Conservation (phyloP, 768 basidiomycete species). For the Pleurotus tuber-regium region DNA sequence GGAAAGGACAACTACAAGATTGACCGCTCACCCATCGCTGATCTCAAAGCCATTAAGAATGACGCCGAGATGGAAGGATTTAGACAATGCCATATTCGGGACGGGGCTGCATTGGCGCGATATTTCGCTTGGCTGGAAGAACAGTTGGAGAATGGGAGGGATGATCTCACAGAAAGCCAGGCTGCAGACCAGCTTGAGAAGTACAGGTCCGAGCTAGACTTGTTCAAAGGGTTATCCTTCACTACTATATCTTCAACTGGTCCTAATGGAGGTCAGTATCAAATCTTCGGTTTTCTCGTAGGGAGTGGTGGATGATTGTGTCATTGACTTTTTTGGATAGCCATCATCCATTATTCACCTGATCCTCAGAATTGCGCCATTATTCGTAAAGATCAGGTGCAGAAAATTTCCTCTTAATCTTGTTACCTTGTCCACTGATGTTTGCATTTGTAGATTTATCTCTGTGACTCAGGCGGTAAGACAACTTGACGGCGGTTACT, state of each 20-base stretch:
- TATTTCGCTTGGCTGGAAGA: slow-evolving; percentile 98
- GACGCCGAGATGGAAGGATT: slow-evolving; percentile 84
- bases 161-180: slow-evolving; percentile 68
- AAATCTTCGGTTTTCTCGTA: not conserved
- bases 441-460: slow-evolving; percentile 15
- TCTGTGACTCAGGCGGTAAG: slow-evolving; percentile 68
- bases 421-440: too few relatives aligned
- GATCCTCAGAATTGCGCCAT: slow-evolving; percentile 69
- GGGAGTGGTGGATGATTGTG: not conserved
- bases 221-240: slow-evolving; percentile 90
- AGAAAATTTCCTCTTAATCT: too few relatives aligned
- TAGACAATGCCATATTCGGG: slow-evolving; percentile 82
- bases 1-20: slow-evolving; percentile 64
- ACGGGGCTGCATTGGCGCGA: slow-evolving; percentile 81
- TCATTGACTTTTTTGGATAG: slow-evolving; percentile 30
- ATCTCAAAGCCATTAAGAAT: slow-evolving; percentile 82
- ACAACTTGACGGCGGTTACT: too few relatives aligned
- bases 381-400: slow-evolving; percentile 60
- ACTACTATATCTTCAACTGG: slow-evolving; percentile 91
- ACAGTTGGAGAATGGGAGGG: slow-evolving; percentile 57
- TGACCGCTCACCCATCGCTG: slow-evolving; percentile 70
- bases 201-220: slow-evolving; percentile 76
- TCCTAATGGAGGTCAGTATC: slow-evolving; percentile 76
- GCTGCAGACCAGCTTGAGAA: slow-evolving; percentile 77
- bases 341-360: slow-evolving; percentile 93